A percentile compares a stretch with the other conserved stretches of the same genome.
These are phyloP conservation scores for Ophiocordyceps camponoti-floridani DNA, from an alignment of 2,329 filamentous ascomycete species.

Conservation along the genomic window DNA sequence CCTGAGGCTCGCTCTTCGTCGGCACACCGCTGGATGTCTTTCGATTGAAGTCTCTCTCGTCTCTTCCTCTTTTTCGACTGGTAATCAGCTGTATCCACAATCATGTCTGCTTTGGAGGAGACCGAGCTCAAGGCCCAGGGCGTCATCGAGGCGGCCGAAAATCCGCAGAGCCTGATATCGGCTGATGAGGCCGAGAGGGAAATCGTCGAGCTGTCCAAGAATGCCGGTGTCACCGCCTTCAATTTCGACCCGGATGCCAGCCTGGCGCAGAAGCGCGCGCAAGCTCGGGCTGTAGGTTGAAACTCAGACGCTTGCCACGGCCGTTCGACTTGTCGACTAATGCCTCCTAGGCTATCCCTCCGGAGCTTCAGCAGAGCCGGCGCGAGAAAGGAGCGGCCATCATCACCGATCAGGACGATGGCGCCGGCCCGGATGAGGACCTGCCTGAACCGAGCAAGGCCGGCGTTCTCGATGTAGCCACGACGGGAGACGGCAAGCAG, in stretches of 20 bases:
- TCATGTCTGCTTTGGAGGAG: conserved; percentile 17
- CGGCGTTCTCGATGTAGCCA: conserved; percentile 40
- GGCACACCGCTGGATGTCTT: conserved; percentile 3
- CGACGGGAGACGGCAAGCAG: conserved; percentile 28
- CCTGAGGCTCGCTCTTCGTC: not conserved
- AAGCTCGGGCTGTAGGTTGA: conserved; percentile 51
- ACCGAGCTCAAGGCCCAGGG: conserved; percentile 67
- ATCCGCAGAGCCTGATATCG: conserved; percentile 49
- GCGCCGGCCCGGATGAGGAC: conserved; percentile 51
- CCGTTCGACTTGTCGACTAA: not conserved
- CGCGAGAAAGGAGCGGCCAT: conserved; percentile 46
- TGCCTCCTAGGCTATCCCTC: conserved; percentile 15
- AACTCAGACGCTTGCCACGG: conserved; percentile 7
- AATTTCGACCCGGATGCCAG: conserved; percentile 76
- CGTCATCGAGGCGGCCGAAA: conserved; percentile 56
- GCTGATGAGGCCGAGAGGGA: conserved; percentile 55
- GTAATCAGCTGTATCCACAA: conserved; percentile 1
- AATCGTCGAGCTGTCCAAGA: conserved; percentile 60
- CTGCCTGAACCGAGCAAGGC: conserved; percentile 58
- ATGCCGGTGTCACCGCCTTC: conserved; percentile 64
- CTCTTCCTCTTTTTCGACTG: conserved; percentile 2
- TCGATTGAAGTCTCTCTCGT: not conserved
- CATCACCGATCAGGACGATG: conserved; percentile 64
- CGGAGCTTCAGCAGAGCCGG: conserved; percentile 16
- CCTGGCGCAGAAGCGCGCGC: conserved; percentile 67